Conservation (phyloP, 108 stramenopile species). For the Cyclotella cryptica region DNA sequence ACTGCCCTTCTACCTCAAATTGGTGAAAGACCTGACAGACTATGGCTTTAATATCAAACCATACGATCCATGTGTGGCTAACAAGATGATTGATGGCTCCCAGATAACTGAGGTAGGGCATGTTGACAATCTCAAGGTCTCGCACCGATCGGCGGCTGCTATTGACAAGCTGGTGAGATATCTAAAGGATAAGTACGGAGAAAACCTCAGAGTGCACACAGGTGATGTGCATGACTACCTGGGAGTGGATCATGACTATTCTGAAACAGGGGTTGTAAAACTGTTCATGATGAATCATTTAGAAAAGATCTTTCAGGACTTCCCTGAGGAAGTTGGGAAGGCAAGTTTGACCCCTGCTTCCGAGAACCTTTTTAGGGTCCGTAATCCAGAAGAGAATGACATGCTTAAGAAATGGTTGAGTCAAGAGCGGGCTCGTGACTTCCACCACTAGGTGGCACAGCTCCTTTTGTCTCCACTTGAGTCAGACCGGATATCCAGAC, state of each 20-base stretch:
- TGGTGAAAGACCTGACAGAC: slow-evolving; percentile 11
- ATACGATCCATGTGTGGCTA: slow-evolving; percentile 51
- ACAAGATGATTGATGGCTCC: neutral
- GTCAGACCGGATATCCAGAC: too few relatives aligned
- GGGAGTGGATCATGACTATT: slow-evolving; percentile 13
- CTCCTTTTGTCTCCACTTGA: too few relatives aligned
- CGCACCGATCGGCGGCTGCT: slow-evolving; percentile 34
- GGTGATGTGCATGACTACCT: slow-evolving; percentile 11
- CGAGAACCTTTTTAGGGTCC: too few relatives aligned
- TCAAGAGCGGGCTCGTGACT: too few relatives aligned
- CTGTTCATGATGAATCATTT: neutral
- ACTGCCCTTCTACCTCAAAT: neutral
- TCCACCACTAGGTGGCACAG: too few relatives aligned
- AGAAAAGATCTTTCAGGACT: neutral
- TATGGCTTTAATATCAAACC: slow-evolving; percentile 55
- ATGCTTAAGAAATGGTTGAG: too few relatives aligned
- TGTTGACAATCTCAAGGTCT: slow-evolving; percentile 61
- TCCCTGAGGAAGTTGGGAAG: too few relatives aligned
- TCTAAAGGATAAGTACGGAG: neutral
- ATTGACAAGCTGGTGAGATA: neutral
- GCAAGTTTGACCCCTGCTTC: neutral
- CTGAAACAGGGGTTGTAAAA: too few relatives aligned
- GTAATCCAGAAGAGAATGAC: too few relatives aligned
- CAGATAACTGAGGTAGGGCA: slow-evolving; percentile 49
- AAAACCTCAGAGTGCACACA: neutral